These are phyloP conservation scores for Arthrinium phaeospermum DNA, from an alignment of 2,329 filamentous ascomycete species.

Conservation along the genomic window DNA sequence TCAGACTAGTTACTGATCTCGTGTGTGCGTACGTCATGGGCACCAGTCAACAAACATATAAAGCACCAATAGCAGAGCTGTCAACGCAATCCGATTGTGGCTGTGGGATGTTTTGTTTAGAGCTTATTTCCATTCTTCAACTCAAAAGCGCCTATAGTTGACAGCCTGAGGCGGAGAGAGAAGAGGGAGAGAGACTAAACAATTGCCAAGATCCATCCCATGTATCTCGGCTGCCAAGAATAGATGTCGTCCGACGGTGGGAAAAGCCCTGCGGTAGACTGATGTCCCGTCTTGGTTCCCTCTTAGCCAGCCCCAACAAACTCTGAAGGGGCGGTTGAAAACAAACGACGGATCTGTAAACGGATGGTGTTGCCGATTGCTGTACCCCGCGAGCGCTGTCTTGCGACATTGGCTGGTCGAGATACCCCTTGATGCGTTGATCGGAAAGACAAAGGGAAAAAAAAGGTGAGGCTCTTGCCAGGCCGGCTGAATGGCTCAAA, in stretches of 20 bases:
- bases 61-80: background rate
- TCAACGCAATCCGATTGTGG: background rate
- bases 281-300: background rate
- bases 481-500: slow-evolving; percentile 6
- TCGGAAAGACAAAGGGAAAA: background rate
- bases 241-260: background rate
- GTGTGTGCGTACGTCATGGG: background rate
- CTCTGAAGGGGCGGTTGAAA: background rate
- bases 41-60: background rate
- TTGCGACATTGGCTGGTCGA: slow-evolving; percentile 2
- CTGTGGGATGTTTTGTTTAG: slow-evolving; percentile 2
- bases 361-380: background rate
- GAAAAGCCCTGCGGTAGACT: background rate
- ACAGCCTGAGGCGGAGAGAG: background rate
- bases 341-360: background rate
- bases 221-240: background rate
- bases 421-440: background rate
- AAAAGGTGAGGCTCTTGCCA: slow-evolving; percentile 17
- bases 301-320: background rate
- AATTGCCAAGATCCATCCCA: background rate
- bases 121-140: background rate
- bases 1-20: background rate
- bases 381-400: background rate
- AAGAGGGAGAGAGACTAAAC: background rate
- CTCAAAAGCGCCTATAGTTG: background rate